Conservation (phyloP, 345 rosid species). For the Carallia pectinifolia region DNA sequence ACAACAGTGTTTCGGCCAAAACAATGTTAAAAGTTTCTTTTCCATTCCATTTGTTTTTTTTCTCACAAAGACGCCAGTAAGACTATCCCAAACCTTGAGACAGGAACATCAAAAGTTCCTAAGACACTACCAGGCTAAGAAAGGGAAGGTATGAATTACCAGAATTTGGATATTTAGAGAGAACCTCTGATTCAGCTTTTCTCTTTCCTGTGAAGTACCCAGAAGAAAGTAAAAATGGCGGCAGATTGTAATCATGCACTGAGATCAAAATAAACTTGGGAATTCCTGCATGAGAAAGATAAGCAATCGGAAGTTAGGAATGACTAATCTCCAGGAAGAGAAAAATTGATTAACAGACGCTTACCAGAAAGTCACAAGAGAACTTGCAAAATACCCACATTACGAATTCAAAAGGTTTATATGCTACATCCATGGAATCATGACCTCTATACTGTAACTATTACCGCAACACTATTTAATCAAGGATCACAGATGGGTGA, state of each 20-base stretch:
- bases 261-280: conserved; percentile 81
- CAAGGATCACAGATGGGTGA: too few relatives aligned
- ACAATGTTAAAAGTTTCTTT: not conserved
- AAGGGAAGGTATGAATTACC: conserved; percentile 41
- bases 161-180: conserved; percentile 77
- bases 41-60: not conserved
- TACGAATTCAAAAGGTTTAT: too few relatives aligned
- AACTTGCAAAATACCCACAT: too few relatives aligned
- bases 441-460: too few relatives aligned
- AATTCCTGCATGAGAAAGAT: conserved; percentile 48
- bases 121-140: not conserved
- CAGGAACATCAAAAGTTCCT: not conserved
- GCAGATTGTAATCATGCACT: conserved; percentile 89
- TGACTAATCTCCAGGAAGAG: not conserved
- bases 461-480: too few relatives aligned
- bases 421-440: too few relatives aligned
- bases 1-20: not conserved
- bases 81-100: not conserved
- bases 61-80: not conserved
- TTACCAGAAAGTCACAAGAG: not conserved
- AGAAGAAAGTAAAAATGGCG: conserved; percentile 69
- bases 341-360: not conserved
- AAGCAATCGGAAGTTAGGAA: not conserved
- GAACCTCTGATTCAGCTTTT: conserved; percentile 83
- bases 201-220: conserved; percentile 92